Evolutionary conservation across 2,329 filamentous ascomycete species (phyloP).

Genomic region (Huntiella moniliformis): DNA sequence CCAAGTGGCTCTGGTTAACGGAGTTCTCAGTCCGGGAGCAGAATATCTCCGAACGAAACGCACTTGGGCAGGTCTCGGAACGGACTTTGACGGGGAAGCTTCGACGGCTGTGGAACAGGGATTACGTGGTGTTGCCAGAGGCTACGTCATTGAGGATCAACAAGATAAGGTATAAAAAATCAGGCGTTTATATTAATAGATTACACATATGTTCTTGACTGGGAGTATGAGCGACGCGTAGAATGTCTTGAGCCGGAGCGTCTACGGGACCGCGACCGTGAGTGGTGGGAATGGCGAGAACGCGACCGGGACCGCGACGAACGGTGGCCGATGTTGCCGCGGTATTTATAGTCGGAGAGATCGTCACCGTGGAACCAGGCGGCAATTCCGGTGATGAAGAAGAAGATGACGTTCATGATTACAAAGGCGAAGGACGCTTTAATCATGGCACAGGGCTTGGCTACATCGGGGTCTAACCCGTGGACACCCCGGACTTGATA

Average conservation of each 20-base stretch:
- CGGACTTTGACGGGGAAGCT: slow-evolving; percentile 50
- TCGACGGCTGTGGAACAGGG: slow-evolving; percentile 66
- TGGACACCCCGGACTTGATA: slow-evolving; percentile 31
- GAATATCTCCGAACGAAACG: slow-evolving; percentile 66
- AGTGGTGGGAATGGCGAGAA: slow-evolving; percentile 21
- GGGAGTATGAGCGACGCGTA: slow-evolving; percentile 26
- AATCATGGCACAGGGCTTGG: slow-evolving; percentile 78
- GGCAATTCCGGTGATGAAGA: slow-evolving; percentile 56
- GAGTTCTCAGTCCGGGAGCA: slow-evolving; percentile 75
- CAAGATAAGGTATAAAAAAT: slow-evolving; percentile 28
- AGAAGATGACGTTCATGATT: slow-evolving; percentile 74
- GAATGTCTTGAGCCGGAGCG: slow-evolving; percentile 25
- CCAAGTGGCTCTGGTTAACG: slow-evolving; percentile 65
- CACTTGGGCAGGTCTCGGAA: slow-evolving; percentile 84
- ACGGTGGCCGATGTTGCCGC: slow-evolving; percentile 21
- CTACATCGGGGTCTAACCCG: slow-evolving; percentile 32
- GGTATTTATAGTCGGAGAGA: slow-evolving; percentile 25
- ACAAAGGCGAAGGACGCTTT: slow-evolving; percentile 78
- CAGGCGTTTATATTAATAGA: too few relatives aligned
- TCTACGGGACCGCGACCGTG: slow-evolving; percentile 21
- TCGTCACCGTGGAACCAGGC: slow-evolving; percentile 39
- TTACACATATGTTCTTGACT: slow-evolving; percentile 33
- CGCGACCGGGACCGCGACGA: slow-evolving; percentile 14
- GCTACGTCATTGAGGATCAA: slow-evolving; percentile 57
- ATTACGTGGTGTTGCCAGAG: slow-evolving; percentile 68